Evolutionary conservation across 208 protist genomes (phyloP).

Genomic region (Acanthamoeba lenticulata): DNA sequence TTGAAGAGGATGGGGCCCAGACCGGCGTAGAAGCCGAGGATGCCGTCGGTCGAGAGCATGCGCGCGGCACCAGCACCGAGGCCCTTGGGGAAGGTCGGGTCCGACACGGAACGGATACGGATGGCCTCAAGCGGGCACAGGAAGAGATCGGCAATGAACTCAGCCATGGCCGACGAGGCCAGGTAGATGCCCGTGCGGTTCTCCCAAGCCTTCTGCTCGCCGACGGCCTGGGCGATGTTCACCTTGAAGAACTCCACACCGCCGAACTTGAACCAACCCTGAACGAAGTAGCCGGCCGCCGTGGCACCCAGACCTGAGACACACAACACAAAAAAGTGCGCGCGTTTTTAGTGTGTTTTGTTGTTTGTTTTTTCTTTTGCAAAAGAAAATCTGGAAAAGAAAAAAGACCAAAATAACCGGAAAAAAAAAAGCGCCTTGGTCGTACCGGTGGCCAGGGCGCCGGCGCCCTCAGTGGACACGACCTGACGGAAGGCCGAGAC

Average conservation of each 20-base stretch:
- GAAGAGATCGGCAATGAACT: constrained; percentile 88
- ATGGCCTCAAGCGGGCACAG: constrained; percentile 85
- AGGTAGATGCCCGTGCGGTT: constrained; percentile 76
- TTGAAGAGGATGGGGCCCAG: constrained; percentile 89
- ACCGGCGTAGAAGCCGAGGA: constrained; percentile 85
- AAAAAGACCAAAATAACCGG: too few relatives aligned
- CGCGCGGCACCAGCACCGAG: constrained; percentile 66
- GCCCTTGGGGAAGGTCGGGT: constrained; percentile 74
- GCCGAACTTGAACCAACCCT: constrained; percentile 89
- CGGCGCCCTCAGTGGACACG: neutral
- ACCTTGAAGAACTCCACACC: constrained; percentile 88
- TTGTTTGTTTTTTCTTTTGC: neutral
- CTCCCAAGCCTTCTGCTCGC: constrained; percentile 81
- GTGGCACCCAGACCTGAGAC: constrained; percentile 84
- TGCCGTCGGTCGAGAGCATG: constrained; percentile 62
- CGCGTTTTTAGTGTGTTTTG: too few relatives aligned
- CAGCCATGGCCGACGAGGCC: constrained; percentile 77
- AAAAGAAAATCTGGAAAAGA: too few relatives aligned
- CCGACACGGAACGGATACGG: constrained; percentile 83
- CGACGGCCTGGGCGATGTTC: constrained; percentile 87
- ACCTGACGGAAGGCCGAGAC: neutral
- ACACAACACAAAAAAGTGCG: too few relatives aligned
- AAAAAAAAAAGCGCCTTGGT: too few relatives aligned
- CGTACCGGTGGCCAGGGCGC: neutral
- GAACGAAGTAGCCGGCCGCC: constrained; percentile 86